phyloP scores from a whole-genome alignment of 1,139 yeast species.

The Pichia sp. region DNA sequence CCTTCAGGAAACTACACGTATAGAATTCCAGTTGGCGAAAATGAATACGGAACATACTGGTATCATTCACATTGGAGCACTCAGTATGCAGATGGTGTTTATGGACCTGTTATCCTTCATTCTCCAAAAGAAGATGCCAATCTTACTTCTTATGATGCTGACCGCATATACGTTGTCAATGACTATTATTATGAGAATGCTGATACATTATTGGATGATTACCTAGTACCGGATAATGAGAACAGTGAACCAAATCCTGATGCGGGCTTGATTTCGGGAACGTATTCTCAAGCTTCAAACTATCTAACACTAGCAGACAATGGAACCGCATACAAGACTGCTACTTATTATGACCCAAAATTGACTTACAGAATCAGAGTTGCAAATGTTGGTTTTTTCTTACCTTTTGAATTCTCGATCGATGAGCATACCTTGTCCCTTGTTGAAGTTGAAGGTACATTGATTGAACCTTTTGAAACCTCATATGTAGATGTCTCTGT shows the following conservation, averaged over 20 bases:
- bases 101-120: conserved; percentile 37
- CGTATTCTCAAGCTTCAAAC: conserved; percentile 16
- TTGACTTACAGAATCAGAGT: conserved; percentile 35
- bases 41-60: conserved; percentile 47
- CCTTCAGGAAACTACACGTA: conserved; percentile 37
- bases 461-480: conserved; percentile 45
- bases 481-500: conserved; percentile 53
- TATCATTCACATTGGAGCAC: conserved; percentile 49
- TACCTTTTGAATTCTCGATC: conserved; percentile 42
- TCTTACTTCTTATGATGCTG: conserved; percentile 32
- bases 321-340: conserved; percentile 23
- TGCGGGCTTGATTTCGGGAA: conserved; percentile 24
- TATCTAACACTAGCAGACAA: conserved; percentile 20
- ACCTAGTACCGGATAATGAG: conserved; percentile 30
- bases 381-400: conserved; percentile 42
- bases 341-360: conserved; percentile 27
- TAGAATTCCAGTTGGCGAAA: conserved; percentile 36
- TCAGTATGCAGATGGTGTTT: conserved; percentile 46
- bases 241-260: conserved; percentile 29
- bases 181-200: conserved; percentile 23
- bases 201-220: conserved; percentile 14
- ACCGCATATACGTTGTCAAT: conserved; percentile 17
- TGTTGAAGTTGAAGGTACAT: conserved; percentile 64
- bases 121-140: conserved; percentile 22
- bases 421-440: conserved; percentile 44